phyloP scores from a whole-genome alignment of 2,329 filamentous ascomycete species.

The Trichothecium sympodiale region DNA sequence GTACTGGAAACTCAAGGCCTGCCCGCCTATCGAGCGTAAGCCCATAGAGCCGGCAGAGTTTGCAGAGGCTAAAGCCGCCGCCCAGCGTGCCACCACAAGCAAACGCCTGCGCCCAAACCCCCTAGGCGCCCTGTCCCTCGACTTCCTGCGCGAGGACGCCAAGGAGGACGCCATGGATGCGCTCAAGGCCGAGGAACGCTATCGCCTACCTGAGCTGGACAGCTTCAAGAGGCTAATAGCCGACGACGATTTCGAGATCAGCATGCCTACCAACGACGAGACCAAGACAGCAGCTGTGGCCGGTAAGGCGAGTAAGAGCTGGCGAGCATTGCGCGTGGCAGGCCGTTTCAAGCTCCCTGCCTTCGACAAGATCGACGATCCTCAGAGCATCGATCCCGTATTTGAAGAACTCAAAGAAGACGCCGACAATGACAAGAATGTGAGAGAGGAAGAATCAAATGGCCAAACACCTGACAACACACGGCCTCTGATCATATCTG shows the following conservation, averaged over 20 bases:
- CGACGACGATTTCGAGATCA: constrained; percentile 74
- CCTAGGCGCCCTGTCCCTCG: constrained; percentile 63
- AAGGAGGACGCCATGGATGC: constrained; percentile 50
- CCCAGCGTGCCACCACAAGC: constrained; percentile 54
- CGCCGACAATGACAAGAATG: constrained; percentile 20
- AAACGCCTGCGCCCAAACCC: constrained; percentile 60
- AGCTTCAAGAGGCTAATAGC: constrained; percentile 64
- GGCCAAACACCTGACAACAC: constrained; percentile 34
- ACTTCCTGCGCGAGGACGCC: constrained; percentile 63
- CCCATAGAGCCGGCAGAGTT: constrained; percentile 61
- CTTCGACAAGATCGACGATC: constrained; percentile 82
- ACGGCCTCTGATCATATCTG: constrained; percentile 55
- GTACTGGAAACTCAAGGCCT: constrained; percentile 93
- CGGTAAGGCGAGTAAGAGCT: constrained; percentile 77
- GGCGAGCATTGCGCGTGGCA: constrained; percentile 77
- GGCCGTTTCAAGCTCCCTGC: constrained; percentile 60
- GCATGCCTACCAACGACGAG: constrained; percentile 58
- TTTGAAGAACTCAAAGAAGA: constrained; percentile 38
- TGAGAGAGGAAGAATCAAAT: constrained; percentile 21
- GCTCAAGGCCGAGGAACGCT: constrained; percentile 55
- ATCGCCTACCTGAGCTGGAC: constrained; percentile 56
- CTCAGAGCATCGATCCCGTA: constrained; percentile 54
- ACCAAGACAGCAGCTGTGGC: constrained; percentile 47
- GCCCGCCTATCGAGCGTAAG: constrained; percentile 71
- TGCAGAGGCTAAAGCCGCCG: constrained; percentile 54